phyloP scores from a whole-genome alignment of 2,329 filamentous ascomycete genomes.

The Phyllosticta citribraziliensis region DNA sequence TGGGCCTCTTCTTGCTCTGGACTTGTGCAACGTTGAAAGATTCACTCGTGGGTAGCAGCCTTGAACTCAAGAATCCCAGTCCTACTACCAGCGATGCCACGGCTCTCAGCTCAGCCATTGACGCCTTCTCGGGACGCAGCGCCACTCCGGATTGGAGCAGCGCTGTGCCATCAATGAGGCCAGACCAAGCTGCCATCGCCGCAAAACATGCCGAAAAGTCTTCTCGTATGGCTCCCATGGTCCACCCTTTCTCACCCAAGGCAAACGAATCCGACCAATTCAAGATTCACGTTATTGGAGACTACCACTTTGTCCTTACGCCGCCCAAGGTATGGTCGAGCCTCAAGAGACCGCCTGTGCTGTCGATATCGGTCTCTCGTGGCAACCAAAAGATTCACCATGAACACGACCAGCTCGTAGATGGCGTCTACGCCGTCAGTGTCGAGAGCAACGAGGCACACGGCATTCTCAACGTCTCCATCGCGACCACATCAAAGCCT shows the following conservation, averaged over 20 bases:
- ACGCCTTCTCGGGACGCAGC: conserved; percentile 7
- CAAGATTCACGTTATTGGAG: conserved; percentile 44
- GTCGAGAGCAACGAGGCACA: conserved; percentile 41
- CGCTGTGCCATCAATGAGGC: background rate
- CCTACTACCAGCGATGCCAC: background rate
- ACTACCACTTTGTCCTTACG: conserved; percentile 44
- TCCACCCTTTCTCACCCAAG: conserved; percentile 7
- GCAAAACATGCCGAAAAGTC: conserved; percentile 5
- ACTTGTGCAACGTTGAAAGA: background rate
- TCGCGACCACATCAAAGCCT: conserved; percentile 30
- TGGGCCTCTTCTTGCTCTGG: background rate
- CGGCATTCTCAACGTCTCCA: conserved; percentile 39
- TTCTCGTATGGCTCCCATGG: background rate
- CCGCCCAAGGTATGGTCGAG: conserved; percentile 35
- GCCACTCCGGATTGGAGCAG: background rate
- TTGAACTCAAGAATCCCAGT: background rate
- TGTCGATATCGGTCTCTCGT: conserved; percentile 41
- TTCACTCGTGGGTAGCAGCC: background rate
- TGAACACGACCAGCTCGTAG: conserved; percentile 20
- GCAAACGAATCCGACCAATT: conserved; percentile 32
- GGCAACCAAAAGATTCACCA: conserved; percentile 33
- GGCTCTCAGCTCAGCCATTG: conserved; percentile 7
- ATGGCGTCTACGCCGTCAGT: conserved; percentile 43
- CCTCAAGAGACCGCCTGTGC: conserved; percentile 35
- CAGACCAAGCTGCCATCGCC: background rate